Percentiles rank a stretch among this genome's conserved stretches.
Evolutionary conservation across 2,329 filamentous ascomycete genomes (phyloP).

Genomic region (Colletotrichum theobromicola): DNA sequence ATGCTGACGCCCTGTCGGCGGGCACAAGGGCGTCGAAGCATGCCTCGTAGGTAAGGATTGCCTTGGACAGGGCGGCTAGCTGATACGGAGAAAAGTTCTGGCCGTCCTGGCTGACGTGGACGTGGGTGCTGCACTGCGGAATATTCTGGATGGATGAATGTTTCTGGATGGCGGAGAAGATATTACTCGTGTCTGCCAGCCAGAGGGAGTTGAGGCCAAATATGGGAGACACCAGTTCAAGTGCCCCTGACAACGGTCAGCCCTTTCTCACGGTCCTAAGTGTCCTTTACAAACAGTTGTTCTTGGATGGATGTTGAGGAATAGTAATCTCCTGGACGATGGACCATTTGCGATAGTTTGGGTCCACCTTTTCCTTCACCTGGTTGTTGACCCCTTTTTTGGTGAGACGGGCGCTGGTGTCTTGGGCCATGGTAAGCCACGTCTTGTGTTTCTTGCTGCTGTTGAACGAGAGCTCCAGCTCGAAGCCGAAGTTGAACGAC

Average conservation of each 20-base stretch:
- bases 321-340: constrained; percentile 42
- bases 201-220: constrained; percentile 31
- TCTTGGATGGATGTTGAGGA: constrained; percentile 32
- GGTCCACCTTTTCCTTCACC: constrained; percentile 33
- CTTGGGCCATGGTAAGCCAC: constrained; percentile 38
- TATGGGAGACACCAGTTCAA: constrained; percentile 42
- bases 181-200: constrained; percentile 31
- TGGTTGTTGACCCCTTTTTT: constrained; percentile 38
- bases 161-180: constrained; percentile 33
- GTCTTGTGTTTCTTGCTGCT: constrained; percentile 35
- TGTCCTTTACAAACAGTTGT: constrained; percentile 29
- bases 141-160: constrained; percentile 29
- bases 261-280: background rate
- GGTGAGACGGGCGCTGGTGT: constrained; percentile 34
- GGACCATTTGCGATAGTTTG: constrained; percentile 41
- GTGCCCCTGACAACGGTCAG: constrained; percentile 26
- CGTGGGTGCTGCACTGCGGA: constrained; percentile 39
- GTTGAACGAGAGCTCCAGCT: constrained; percentile 41
- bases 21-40: constrained; percentile 36
- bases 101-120: constrained; percentile 35
- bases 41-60: constrained; percentile 36
- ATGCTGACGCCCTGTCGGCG: constrained; percentile 25
- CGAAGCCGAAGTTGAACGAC: constrained; percentile 36
- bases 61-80: constrained; percentile 34
- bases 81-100: constrained; percentile 23